phyloP scores from a whole-genome alignment of 1,284 basidiomycete genomes.

The Fomitopsis schrenkii region DNA sequence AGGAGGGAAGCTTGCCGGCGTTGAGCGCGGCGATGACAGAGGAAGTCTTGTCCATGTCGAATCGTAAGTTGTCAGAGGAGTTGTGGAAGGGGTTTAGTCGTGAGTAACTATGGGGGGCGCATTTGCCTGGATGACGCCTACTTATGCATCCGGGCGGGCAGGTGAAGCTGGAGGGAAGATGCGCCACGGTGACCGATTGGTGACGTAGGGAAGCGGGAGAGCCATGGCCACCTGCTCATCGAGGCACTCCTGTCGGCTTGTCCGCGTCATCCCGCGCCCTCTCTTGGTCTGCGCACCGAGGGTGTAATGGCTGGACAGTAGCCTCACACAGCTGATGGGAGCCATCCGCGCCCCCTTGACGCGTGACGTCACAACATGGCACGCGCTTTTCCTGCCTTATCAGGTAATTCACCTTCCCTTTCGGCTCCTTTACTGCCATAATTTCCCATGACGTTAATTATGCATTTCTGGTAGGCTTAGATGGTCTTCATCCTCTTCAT shows the following conservation, averaged over 20 bases:
- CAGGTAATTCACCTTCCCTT: no score
- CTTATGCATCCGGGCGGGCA: background rate
- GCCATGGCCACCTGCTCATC: background rate
- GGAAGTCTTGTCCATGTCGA: constrained; percentile 53
- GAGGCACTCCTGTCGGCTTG: background rate
- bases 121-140: background rate
- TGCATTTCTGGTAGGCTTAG: no score
- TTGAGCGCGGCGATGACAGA: constrained; percentile 58
- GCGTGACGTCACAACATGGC: no score
- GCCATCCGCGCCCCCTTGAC: no score
- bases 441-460: no score
- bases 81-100: background rate
- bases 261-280: no score
- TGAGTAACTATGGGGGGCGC: background rate
- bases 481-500: no score
- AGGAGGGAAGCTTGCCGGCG: constrained; percentile 61
- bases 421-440: no score
- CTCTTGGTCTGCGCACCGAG: background rate
- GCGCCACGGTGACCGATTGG: background rate
- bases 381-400: no score
- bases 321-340: no score
- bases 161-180: background rate
- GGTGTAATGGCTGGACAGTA: no score
- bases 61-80: background rate
- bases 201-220: background rate